phyloP scores from a whole-genome alignment of 257 asterid genomes.

The Agastache rugosa region DNA sequence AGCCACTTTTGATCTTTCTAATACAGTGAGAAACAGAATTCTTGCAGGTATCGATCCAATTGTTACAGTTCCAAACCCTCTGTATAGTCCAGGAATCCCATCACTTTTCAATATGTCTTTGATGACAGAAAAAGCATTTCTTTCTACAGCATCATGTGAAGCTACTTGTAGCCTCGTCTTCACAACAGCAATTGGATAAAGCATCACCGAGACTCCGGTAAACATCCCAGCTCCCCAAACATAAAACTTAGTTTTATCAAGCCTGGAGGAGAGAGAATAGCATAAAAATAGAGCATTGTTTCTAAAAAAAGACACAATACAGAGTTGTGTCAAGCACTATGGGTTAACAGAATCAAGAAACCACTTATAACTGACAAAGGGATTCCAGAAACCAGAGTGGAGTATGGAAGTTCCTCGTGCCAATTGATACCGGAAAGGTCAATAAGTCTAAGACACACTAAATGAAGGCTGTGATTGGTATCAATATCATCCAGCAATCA shows the following conservation, averaged over 20 bases:
- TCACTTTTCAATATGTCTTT: conserved; percentile 69
- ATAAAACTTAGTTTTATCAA: conserved; percentile 76
- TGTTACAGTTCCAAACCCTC: conserved; percentile 81
- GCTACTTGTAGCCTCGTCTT: conserved; percentile 89
- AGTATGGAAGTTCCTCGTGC: not conserved
- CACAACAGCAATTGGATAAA: conserved; percentile 85
- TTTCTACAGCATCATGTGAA: conserved; percentile 58
- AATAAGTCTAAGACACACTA: not conserved
- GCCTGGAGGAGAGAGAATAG: conserved; percentile 54
- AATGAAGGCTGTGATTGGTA: not conserved
- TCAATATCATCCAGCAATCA: conserved; percentile 6
- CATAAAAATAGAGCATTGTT: not conserved
- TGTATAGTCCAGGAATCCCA: conserved; percentile 80
- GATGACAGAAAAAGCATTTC: conserved; percentile 67
- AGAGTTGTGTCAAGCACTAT: not conserved
- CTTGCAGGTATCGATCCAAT: conserved; percentile 87
- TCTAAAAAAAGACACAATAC: not conserved
- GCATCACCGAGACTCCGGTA: conserved; percentile 73
- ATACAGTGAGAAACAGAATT: conserved; percentile 78
- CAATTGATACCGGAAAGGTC: not conserved
- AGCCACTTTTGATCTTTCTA: conserved; percentile 78
- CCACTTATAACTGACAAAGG: not conserved
- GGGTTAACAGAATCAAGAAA: not conserved
- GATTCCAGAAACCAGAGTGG: not conserved
- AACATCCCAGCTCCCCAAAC: conserved; percentile 88